phyloP scores from a whole-genome alignment of 2,329 filamentous ascomycete genomes.

The Talaromyces albobiverticillius region DNA sequence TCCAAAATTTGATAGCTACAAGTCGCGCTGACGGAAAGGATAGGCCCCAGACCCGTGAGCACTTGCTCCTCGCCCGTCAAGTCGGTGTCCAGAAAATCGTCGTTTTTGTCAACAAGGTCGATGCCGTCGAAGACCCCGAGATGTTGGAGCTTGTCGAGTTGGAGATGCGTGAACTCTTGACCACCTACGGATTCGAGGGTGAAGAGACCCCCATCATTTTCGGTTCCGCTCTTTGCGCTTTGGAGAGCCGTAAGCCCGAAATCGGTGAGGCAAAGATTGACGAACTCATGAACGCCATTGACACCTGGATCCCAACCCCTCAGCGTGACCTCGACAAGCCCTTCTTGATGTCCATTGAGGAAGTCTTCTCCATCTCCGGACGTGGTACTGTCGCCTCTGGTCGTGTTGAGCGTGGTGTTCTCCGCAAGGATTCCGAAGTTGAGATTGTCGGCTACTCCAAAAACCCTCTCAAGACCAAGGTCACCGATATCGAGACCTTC shows the following conservation, averaged over 20 bases:
- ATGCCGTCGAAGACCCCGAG: conserved; percentile 94
- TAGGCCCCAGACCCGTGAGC: conserved; percentile 93
- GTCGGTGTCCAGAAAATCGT: conserved; percentile 98
- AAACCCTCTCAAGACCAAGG: conserved; percentile 92
- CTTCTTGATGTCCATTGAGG: conserved; percentile 98
- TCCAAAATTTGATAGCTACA: not conserved
- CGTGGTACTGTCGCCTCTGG: conserved; percentile 96
- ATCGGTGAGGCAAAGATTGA: conserved; percentile 88
- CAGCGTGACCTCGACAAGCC: conserved; percentile 94
- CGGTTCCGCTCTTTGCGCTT: conserved; percentile 91
- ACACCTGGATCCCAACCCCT: conserved; percentile 94
- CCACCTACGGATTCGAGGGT: conserved; percentile 91
- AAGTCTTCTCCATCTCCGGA: conserved; percentile 84
- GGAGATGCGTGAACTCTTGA: conserved; percentile 98
- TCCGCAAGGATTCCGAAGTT: conserved; percentile 93
- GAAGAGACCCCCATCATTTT: conserved; percentile 97
- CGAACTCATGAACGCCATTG: conserved; percentile 83
- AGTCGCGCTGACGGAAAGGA: conserved; percentile 20
- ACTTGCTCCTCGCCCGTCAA: conserved; percentile 94
- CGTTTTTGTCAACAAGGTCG: conserved; percentile 99
- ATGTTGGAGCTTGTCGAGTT: conserved; percentile 99
- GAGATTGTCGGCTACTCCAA: conserved; percentile 87
- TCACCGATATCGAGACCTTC: conserved; percentile 99
- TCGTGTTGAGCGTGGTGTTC: conserved; percentile 89
- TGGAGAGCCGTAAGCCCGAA: conserved; percentile 81